phyloP scores from a whole-genome alignment of 495 filamentous ascomycete species.

The Tuber indicum region DNA sequence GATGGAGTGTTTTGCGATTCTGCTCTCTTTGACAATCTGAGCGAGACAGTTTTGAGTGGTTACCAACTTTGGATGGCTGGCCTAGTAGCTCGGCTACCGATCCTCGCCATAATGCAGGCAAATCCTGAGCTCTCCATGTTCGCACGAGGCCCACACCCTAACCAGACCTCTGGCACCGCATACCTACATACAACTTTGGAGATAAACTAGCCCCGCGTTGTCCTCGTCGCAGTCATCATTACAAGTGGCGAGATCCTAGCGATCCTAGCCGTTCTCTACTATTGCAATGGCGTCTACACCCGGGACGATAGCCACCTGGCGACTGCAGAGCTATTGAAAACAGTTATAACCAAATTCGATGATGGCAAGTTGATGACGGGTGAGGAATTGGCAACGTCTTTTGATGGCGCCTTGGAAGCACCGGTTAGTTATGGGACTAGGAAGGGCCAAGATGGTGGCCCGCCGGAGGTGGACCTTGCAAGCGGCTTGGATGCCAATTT shows the following conservation, averaged over 20 bases:
- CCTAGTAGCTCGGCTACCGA: background rate
- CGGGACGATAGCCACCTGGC: background rate
- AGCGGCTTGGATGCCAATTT: background rate
- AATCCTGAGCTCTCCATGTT: background rate
- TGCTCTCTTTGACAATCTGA: accelerated
- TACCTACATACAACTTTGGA: background rate
- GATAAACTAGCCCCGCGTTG: background rate
- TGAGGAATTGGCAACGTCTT: background rate
- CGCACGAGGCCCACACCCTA: background rate
- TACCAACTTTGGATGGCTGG: background rate
- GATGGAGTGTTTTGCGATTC: background rate
- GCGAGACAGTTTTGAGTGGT: background rate
- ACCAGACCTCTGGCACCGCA: background rate
- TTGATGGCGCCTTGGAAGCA: background rate
- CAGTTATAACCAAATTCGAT: background rate
- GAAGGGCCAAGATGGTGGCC: background rate
- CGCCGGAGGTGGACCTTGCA: background rate
- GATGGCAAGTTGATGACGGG: background rate
- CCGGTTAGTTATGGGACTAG: background rate
- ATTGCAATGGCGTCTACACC: background rate
- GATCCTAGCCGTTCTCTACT: background rate
- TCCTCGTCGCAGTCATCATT: background rate
- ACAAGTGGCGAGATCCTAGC: background rate
- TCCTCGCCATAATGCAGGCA: background rate
- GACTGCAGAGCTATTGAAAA: background rate